phyloP scores from a whole-genome alignment of 345 rosid species.

The Melastoma malabathricum region DNA sequence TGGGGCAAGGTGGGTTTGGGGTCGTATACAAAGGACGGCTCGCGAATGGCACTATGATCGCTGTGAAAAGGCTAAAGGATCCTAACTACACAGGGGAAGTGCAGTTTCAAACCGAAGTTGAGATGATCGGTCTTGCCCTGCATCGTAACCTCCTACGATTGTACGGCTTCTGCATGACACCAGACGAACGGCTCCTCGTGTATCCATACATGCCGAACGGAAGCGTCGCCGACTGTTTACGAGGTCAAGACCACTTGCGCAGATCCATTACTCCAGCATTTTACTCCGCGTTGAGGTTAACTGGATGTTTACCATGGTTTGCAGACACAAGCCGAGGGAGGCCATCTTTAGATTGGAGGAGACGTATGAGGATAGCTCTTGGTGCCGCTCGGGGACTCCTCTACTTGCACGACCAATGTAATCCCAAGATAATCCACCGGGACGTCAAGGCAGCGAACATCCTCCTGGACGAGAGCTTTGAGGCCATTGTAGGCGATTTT shows the following conservation, averaged over 20 bases:
- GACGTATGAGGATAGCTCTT: constrained; percentile 49
- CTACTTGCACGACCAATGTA: constrained; percentile 91
- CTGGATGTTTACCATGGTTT: not conserved
- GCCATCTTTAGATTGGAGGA: constrained; percentile 76
- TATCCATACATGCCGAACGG: constrained; percentile 98
- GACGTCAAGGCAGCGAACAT: constrained; percentile 97
- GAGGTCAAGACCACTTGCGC: constrained; percentile 35
- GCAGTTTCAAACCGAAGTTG: constrained; percentile 96
- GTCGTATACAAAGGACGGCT: constrained; percentile 89
- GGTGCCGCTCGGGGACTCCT: constrained; percentile 93
- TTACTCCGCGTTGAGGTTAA: not conserved
- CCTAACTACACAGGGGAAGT: constrained; percentile 79
- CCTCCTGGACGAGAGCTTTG: constrained; percentile 76
- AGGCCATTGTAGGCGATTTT: constrained; percentile 92
- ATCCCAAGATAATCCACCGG: constrained; percentile 86
- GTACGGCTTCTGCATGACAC: constrained; percentile 83
- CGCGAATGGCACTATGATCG: constrained; percentile 55
- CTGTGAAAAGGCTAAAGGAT: constrained; percentile 88
- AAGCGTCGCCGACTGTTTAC: constrained; percentile 77
- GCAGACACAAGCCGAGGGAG: constrained; percentile 45
- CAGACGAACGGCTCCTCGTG: constrained; percentile 72
- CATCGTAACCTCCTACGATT: constrained; percentile 80
- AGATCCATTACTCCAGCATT: not conserved
- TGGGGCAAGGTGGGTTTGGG: constrained; percentile 97
- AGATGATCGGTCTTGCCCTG: constrained; percentile 93